Evolutionary conservation across 768 basidiomycete genomes (phyloP).

Genomic region (Hypholoma sublateritium): DNA sequence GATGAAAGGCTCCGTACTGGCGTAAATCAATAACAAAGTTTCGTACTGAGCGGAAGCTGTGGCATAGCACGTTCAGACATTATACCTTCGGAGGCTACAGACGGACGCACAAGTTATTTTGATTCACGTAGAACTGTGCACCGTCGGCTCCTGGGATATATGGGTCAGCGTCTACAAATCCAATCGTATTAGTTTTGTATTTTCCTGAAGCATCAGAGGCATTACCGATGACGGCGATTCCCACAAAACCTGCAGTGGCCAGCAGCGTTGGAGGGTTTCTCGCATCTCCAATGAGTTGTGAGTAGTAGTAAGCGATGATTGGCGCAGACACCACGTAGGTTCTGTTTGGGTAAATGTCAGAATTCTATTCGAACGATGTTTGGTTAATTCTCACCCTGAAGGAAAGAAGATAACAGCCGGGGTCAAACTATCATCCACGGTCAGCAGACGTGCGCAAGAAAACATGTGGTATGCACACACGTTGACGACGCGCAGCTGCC

Average conservation of each 20-base stretch:
- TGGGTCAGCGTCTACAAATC: constrained; percentile 62
- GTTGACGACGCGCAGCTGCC: constrained; percentile 62
- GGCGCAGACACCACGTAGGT: constrained; percentile 68
- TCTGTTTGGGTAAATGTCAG: constrained; percentile 29
- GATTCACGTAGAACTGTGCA: constrained; percentile 57
- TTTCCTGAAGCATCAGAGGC: neutral
- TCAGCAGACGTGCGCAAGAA: neutral
- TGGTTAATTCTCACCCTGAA: constrained; percentile 42
- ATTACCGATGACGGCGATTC: constrained; percentile 75
- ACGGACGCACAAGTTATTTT: constrained; percentile 65
- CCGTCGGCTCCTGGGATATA: constrained; percentile 54
- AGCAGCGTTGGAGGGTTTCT: constrained; percentile 64
- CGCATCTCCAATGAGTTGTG: constrained; percentile 76
- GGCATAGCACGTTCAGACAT: neutral
- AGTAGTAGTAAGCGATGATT: constrained; percentile 75
- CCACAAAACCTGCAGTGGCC: constrained; percentile 59
- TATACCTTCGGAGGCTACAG: neutral
- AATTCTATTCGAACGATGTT: too few relatives aligned
- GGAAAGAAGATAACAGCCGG: constrained; percentile 83
- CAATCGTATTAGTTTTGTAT: neutral
- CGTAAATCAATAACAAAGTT: constrained; percentile 74
- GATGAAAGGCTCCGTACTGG: constrained; percentile 25
- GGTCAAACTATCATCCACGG: constrained; percentile 41
- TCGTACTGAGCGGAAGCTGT: constrained; percentile 67
- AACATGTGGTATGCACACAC: constrained; percentile 27